These are phyloP conservation scores for Globisporangium viniferum DNA, from an alignment of 352 stramenopile genomes.

Conservation along the genomic window DNA sequence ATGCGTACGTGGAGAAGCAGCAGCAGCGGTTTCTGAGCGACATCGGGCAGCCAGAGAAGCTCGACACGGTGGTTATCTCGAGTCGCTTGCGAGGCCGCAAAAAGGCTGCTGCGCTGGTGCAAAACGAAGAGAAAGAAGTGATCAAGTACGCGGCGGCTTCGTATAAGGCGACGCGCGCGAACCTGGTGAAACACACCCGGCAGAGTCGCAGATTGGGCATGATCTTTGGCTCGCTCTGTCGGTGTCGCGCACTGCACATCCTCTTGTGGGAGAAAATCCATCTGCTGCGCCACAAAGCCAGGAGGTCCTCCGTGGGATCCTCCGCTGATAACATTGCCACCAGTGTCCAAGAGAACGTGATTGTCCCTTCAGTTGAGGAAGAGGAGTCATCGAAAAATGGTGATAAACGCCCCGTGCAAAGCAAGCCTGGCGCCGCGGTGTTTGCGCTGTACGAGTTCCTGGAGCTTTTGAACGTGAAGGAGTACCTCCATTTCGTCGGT, in stretches of 20 bases:
- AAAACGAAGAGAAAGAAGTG: constrained; percentile 43
- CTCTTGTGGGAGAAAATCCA: constrained; percentile 55
- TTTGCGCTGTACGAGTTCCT: constrained; percentile 74
- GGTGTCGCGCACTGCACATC: constrained; percentile 61
- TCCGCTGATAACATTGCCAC: neutral
- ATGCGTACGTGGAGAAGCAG: constrained; percentile 61
- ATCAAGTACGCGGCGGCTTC: constrained; percentile 59
- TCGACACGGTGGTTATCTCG: constrained; percentile 60
- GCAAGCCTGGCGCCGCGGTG: constrained; percentile 21
- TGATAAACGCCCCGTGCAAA: neutral
- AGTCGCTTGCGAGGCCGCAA: constrained; percentile 28
- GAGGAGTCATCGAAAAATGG: neutral
- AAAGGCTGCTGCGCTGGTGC: constrained; percentile 19
- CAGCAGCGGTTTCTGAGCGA: constrained; percentile 62
- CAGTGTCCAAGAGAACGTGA: neutral
- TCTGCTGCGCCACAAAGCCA: constrained; percentile 17
- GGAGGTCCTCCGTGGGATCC: neutral
- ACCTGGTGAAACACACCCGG: constrained; percentile 57
- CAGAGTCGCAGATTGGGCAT: constrained; percentile 71
- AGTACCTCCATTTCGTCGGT: constrained; percentile 76
- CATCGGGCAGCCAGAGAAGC: constrained; percentile 39
- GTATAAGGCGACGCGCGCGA: constrained; percentile 62
- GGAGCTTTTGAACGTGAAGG: constrained; percentile 53
- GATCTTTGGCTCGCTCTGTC: constrained; percentile 72
- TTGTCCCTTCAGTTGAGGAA: neutral